Base-by-base conservation (phyloP, 148 eudicot genomes). In the Suaeda aralocaspica region DNA sequence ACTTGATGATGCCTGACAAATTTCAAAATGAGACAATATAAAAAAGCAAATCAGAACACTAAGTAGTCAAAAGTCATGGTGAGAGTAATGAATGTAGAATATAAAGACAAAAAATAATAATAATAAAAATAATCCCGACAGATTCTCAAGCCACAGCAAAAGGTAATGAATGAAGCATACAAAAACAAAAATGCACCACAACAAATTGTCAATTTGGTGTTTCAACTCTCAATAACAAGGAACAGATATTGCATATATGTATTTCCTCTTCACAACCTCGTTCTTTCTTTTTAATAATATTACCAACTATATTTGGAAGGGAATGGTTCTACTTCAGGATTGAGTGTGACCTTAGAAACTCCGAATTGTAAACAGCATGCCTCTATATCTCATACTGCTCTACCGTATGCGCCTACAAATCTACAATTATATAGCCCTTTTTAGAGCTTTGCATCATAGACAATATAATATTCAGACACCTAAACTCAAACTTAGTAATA, bases 1-100 rank as follows among this genome's bases (percentile, higher is more conserved):
- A 86, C 30, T 82, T 79, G 72, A 76, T 83, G 55, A 94, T 91
- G 71, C 85, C 97, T 91, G 89, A 59, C 67, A 73, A 60, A 60
- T 64, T 22, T n/a, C n/a, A n/a, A n/a, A n/a, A n/a, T n/a, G n/a
- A n/a, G n/a, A n/a, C n/a, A 16, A 71, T 36, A 36, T 3, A 3
- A 36, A 36, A 36, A 36, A 3, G 22, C 15, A 45, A 36, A 59
- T 59, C 33, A 57, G 59, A 51, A 62, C 42, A 28, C 30, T 28
- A 46, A 52, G 19, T 24, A 68, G 39, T 50, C 48, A 36, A 8
- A 36, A 36, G 8, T 3, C 26, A 15, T 45, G 64, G 41, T 48
- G 51, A 28, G 30, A 14, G 55, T 28, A 49, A 42, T 34, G 51
- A 63, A 63, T 42, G 8, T 41, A 24, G 60, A 64, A 58, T 24